Evolutionary conservation across 2,329 filamentous ascomycete genomes (phyloP).

Genomic region (Botrytis elliptica): DNA sequence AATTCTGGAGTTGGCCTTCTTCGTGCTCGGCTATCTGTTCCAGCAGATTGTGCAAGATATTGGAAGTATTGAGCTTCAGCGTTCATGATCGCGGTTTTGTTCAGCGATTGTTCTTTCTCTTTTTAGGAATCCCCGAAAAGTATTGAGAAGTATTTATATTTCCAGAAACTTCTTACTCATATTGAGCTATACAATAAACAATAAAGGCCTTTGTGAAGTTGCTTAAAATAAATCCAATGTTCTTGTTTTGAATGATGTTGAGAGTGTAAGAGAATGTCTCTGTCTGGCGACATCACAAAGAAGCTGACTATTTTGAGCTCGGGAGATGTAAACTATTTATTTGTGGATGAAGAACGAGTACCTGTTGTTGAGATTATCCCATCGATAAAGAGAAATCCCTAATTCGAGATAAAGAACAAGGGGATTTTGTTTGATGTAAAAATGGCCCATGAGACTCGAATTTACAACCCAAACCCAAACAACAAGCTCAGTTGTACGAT

Average conservation of each 20-base stretch:
- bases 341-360: neutral
- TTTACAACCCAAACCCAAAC: neutral
- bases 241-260: neutral
- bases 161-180: neutral
- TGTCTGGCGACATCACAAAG: too few species aligned
- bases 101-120: too few species aligned
- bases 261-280: neutral
- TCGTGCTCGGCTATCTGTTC: neutral
- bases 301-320: neutral
- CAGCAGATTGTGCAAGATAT: neutral
- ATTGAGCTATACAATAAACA: fast-evolving
- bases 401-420: neutral
- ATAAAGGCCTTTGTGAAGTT: neutral
- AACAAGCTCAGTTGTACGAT: neutral
- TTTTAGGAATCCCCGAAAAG: too few species aligned
- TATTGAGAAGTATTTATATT: neutral
- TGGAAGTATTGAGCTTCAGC: neutral
- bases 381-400: neutral
- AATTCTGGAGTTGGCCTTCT: neutral
- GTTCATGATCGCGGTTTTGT: neutral
- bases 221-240: neutral
- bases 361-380: neutral
- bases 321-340: neutral
- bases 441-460: neutral
- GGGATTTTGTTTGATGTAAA: neutral